Percentiles rank a stretch among this genome's conserved stretches.
These are phyloP conservation scores for Gypsophila paniculata DNA, from an alignment of 179 eudicot genomes.

Conservation along the genomic window DNA sequence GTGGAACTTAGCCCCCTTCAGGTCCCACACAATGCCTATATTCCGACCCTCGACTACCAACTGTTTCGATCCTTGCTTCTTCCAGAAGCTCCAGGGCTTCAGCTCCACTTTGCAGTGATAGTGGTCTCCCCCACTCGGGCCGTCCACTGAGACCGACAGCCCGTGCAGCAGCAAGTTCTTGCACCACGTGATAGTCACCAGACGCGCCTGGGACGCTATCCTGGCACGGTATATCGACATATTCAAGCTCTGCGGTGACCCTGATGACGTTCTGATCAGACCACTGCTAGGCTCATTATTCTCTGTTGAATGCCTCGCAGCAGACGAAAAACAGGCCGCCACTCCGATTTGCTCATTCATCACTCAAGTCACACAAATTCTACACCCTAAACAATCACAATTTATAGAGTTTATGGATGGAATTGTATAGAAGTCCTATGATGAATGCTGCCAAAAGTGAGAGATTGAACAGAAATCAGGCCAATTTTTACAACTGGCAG, in stretches of 20 bases:
- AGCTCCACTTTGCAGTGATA: conserved; percentile 75
- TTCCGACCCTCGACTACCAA: conserved; percentile 50
- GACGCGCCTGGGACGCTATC: conserved; percentile 50
- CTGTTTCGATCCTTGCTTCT: conserved; percentile 73
- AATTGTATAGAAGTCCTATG: neutral
- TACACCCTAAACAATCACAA: conserved; percentile 7
- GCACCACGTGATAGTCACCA: conserved; percentile 83
- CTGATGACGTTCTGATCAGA: conserved; percentile 20
- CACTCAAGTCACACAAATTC: conserved; percentile 23
- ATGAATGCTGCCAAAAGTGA: conserved; percentile 29
- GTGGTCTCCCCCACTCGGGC: conserved; percentile 44
- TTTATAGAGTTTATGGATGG: neutral
- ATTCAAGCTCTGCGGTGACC: conserved; percentile 71
- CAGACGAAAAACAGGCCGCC: conserved; percentile 57
- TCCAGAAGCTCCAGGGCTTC: conserved; percentile 92
- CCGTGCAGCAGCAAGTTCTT: conserved; percentile 81
- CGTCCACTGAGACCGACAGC: conserved; percentile 65
- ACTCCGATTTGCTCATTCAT: conserved; percentile 57
- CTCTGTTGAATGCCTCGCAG: conserved; percentile 23
- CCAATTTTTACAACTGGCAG: conserved; percentile 23
- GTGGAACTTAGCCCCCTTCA: conserved; percentile 62
- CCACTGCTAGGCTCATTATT: conserved; percentile 24
- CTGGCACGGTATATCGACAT: conserved; percentile 64
- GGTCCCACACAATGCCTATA: conserved; percentile 72
- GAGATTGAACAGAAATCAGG: conserved; percentile 20